Conservation (phyloP, 805 yeast genomes). For the Ogataea zsoltii region DNA sequence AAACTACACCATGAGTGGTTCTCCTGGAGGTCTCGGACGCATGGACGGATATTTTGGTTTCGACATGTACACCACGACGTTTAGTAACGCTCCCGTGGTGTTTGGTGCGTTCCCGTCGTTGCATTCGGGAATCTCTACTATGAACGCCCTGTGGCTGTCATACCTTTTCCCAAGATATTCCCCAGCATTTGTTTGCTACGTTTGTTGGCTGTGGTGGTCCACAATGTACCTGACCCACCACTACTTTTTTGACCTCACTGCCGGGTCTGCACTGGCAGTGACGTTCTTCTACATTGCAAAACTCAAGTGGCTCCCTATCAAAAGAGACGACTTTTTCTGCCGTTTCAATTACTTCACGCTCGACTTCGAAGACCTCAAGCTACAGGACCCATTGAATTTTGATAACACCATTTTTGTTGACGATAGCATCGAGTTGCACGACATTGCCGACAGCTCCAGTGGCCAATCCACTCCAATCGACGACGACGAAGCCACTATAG, state of each 20-base stretch:
- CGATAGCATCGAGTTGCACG: conserved; percentile 19
- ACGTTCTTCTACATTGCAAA: conserved; percentile 69
- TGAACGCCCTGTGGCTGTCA: conserved; percentile 82
- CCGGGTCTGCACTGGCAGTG: conserved; percentile 78
- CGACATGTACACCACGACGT: conserved; percentile 78
- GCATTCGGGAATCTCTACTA: conserved; percentile 89
- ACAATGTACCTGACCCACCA: conserved; percentile 98
- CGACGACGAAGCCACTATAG: conserved; percentile 20
- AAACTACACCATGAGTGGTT: conserved; percentile 83
- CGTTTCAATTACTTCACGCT: conserved; percentile 65
- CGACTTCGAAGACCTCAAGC: conserved; percentile 34
- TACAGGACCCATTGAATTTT: conserved; percentile 36
- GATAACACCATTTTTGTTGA: conserved; percentile 11
- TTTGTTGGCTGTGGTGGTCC: conserved; percentile 96
- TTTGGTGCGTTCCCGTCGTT: conserved; percentile 77
- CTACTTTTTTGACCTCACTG: conserved; percentile 87
- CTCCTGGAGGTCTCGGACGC: conserved; percentile 90
- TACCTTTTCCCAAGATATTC: conserved; percentile 74
- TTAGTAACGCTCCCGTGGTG: conserved; percentile 81
- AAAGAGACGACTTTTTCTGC: conserved; percentile 53
- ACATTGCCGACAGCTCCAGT: conserved; percentile 19
- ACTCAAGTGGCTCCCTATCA: conserved; percentile 62
- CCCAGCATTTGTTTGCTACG: conserved; percentile 68
- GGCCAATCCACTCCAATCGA: conserved; percentile 25
- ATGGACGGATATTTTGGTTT: conserved; percentile 77